Base-by-base conservation (phyloP, 768 basidiomycete genomes). In the Cystofilobasidium bisporidii region DNA sequence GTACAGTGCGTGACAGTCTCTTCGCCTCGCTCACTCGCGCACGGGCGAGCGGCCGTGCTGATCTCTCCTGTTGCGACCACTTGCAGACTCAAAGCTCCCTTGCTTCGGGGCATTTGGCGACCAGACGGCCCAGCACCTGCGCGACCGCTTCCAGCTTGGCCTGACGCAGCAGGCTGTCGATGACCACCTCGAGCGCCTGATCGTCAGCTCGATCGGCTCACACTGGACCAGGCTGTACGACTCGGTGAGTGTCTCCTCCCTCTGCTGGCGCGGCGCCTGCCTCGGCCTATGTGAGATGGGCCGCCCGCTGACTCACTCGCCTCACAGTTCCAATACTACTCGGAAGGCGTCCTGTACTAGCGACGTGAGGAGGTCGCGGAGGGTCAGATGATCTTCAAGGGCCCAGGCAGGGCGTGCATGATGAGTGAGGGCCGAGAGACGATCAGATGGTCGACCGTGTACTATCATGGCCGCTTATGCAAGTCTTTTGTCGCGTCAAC, bases 161-260 rank as follows among this genome's bases (percentile, higher is more conserved):
- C 80, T 97, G 38, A 92, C 91, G 0, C 89, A 93, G 71, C 82
- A 75, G 81, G 50, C 81, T 41, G 86, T 93, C 33, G 90, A 86
- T 50, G 89, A 91, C 41, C 85, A 94, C 74, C 82, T 96, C n/a
- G 91, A 97, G 71, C 81, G 86, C 57, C 80, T 99, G 55, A 88
- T 99, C 70, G 86, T 96, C 70, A 87, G 82, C 64, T 94, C 93
- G 0, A 79, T 96, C 56, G 91, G 90, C 17, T 93, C 90, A 38
- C 86, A 89, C 70, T 98, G 93, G 87, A 98, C 96, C 43, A 82
- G 92, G 71, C 77, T 98, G 40, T 99, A 99, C 75, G 96, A 99
- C 77, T 96, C 91, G 69, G 89, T 91, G 74, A 73, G 87, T 59
- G 20, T 4, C 47, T 63, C 33, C 1, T 22, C 22, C 43, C 22